Evolutionary conservation across 495 filamentous ascomycete species (phyloP), one percentile per base, ranked within the genome.

Genomic region (Aspergillus cavernicola): DNA sequence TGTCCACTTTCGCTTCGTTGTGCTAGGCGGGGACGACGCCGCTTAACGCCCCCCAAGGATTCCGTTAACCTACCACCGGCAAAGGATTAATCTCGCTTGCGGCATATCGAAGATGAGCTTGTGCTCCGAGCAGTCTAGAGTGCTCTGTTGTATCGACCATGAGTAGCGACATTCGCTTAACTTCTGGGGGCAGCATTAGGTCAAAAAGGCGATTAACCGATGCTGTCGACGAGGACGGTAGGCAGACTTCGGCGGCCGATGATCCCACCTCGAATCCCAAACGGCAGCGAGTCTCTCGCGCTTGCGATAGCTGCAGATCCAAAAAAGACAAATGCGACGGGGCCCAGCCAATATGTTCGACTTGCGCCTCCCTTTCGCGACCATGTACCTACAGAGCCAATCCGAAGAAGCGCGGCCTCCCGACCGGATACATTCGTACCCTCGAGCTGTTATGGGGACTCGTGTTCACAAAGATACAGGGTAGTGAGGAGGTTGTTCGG

Each of bases 281-380:
- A 52, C 60, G 71, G 38, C 71, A 74, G 58, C 71, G 71, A 18
- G 85, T 87, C 2, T 85, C 84, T 18, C 72, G 82, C 38, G 84
- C 84, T 13, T 87, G 84, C 67, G 83, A 86, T 52, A 84, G 83
- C 49, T 87, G 84, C 57, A 79, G 84, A 22, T 76, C 77, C 8
- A 79, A 79, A 40, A 80, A 85, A 38, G 83, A 85, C 64, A 85
- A 83, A 56, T 88, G 85, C 58, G 85, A 88, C 53, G 85, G 85
- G 0, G 66, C 67, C 11, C 81, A 81, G 46, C 84, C 85, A 8
- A 62, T 74, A 7, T 88, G 85, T 58, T 79, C 75, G 22, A 85
- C 83, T 3, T 90, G 85, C 66, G 71, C 74, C 18, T 75, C 79
- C 6, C 76, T 84, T 40, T 77, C 71, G 13, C 71, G 84, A 11